phyloP scores from a whole-genome alignment of 495 filamentous ascomycete species.

The Parathielavia hyrcaniae region DNA sequence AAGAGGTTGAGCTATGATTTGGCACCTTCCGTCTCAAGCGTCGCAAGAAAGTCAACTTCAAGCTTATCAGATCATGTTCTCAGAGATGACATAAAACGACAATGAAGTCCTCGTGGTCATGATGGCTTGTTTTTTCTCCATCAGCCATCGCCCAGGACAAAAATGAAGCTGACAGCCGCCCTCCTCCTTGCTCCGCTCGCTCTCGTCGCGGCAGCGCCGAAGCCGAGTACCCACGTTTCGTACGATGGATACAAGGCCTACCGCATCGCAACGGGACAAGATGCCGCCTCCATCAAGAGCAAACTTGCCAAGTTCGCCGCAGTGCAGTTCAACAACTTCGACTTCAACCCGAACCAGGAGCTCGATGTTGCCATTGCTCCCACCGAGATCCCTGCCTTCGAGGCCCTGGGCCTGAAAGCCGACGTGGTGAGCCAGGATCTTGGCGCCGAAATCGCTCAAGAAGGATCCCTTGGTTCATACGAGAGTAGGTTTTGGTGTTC shows the following conservation, averaged over 20 bases:
- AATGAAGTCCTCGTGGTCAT: too few relatives aligned
- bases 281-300: conserved; percentile 25
- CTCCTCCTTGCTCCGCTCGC: too few relatives aligned
- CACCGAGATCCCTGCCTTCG: conserved; percentile 23
- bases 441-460: conserved; percentile 25
- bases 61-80: too few relatives aligned
- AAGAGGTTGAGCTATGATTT: too few relatives aligned
- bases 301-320: conserved; percentile 27
- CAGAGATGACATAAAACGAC: too few relatives aligned
- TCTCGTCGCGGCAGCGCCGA: too few relatives aligned
- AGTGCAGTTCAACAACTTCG: conserved; percentile 26
- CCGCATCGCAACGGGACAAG: conserved; percentile 16
- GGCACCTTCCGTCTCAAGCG: too few relatives aligned
- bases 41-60: too few relatives aligned
- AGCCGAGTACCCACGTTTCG: neutral
- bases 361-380: conserved; percentile 28
- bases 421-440: conserved; percentile 28
- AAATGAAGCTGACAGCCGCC: too few relatives aligned
- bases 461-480: conserved; percentile 23
- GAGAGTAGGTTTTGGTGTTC: conserved; percentile 14
- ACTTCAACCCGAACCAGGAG: conserved; percentile 23
- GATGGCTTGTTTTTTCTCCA: too few relatives aligned
- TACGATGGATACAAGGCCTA: conserved; percentile 33
- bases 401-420: conserved; percentile 16
- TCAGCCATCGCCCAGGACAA: too few relatives aligned